Evolutionary conservation across 257 asterid species (phyloP).

Genomic region (Salvia hispanica): DNA sequence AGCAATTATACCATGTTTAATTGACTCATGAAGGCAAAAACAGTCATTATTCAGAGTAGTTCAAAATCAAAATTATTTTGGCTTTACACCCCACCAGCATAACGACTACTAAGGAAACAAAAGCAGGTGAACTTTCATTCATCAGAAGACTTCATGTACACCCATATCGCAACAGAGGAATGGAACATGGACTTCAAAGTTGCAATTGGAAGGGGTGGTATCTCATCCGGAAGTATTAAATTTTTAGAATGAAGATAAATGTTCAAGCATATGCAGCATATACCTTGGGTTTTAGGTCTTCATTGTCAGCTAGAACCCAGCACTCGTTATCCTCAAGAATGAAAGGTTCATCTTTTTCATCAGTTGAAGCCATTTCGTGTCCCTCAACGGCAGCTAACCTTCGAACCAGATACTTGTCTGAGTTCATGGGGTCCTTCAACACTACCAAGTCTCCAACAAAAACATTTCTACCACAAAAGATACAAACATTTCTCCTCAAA

Average conservation of each 20-base stretch:
- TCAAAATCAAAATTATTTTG: neutral
- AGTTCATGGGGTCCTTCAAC: conserved; percentile 66
- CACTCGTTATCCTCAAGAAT: conserved; percentile 76
- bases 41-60: neutral
- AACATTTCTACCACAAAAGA: conserved; percentile 49
- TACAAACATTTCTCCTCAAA: neutral
- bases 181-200: neutral
- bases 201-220: neutral
- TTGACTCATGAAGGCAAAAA: neutral
- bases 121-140: too few relatives aligned
- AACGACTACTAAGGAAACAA: neutral
- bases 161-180: neutral
- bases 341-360: conserved; percentile 76
- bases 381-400: conserved; percentile 85
- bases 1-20: neutral
- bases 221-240: conserved; percentile 12
- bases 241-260: conserved; percentile 1
- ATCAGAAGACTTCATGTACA: too few relatives aligned
- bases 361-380: conserved; percentile 78
- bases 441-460: conserved; percentile 81
- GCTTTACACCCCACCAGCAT: too few relatives aligned
- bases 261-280: conserved; percentile 24
- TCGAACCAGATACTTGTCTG: conserved; percentile 66
- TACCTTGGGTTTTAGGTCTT: conserved; percentile 70
- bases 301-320: conserved; percentile 83